These are phyloP conservation scores for Vitis riparia DNA, from an alignment of 164 flowering plant genomes.

Conservation along the genomic window DNA sequence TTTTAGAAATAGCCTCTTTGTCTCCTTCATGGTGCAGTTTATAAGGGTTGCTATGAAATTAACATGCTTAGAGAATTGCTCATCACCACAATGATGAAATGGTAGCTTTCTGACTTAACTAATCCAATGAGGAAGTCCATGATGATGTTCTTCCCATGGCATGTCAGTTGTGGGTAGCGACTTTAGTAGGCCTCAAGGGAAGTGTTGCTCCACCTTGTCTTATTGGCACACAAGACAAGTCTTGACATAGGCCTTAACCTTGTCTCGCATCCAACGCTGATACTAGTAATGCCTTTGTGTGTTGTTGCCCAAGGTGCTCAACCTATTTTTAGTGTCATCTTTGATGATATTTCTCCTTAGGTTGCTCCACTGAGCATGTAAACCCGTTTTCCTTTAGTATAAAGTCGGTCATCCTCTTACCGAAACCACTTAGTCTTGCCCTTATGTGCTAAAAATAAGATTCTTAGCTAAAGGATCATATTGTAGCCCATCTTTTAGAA, in stretches of 20 bases:
- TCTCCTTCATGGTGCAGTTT: not conserved
- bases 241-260: conserved; percentile 7
- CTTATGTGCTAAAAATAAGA: no score
- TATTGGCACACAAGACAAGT: conserved; percentile 18
- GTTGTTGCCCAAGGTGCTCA: conserved; percentile 7
- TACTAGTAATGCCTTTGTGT: not conserved
- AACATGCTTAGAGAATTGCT: conserved; percentile 13
- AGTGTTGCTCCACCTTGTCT: conserved; percentile 10
- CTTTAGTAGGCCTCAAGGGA: no score
- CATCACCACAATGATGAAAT: not conserved
- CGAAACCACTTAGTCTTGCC: not conserved
- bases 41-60: not conserved
- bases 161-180: no score
- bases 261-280: conserved; percentile 3
- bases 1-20: not conserved
- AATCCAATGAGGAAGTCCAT: no score
- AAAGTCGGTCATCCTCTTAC: not conserved
- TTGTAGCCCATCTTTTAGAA: not conserved
- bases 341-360: not conserved
- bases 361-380: conserved; percentile 3
- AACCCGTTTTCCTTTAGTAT: not conserved
- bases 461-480: not conserved
- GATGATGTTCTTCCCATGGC: no score
- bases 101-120: no score
- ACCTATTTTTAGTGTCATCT: conserved; percentile 9